phyloP scores from a whole-genome alignment of 2,329 filamentous ascomycete genomes.

The Septoria petroselini region DNA sequence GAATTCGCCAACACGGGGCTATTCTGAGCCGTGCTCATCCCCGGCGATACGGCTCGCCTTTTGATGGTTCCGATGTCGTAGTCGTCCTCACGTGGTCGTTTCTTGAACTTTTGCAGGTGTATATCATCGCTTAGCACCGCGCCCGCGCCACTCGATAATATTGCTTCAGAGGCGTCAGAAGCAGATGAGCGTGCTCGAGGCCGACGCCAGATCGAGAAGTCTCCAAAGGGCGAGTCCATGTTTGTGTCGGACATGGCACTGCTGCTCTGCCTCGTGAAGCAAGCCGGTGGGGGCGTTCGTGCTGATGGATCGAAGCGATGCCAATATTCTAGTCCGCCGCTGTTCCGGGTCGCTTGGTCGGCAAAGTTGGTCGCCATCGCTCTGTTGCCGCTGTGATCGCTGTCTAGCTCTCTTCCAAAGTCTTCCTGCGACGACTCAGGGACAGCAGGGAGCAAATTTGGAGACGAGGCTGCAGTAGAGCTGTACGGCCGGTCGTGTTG shows the following conservation, averaged over 20 bases:
- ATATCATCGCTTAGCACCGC: constrained; percentile 36
- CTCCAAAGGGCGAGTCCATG: constrained; percentile 63
- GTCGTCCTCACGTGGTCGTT: constrained; percentile 85
- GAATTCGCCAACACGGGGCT: constrained; percentile 80
- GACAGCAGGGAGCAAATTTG: constrained; percentile 58
- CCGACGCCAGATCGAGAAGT: constrained; percentile 30
- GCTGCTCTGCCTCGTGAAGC: constrained; percentile 56
- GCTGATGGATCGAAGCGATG: constrained; percentile 69
- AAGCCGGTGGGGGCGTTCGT: constrained; percentile 59
- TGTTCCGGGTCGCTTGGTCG: constrained; percentile 68
- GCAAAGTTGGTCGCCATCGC: constrained; percentile 63
- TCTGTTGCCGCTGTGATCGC: constrained; percentile 21
- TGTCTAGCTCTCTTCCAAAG: constrained; percentile 60
- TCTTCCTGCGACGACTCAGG: constrained; percentile 63
- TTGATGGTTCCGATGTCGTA: constrained; percentile 87
- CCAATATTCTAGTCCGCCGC: constrained; percentile 73
- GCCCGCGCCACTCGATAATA: constrained; percentile 17
- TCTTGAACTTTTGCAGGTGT: constrained; percentile 54
- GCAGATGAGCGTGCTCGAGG: constrained; percentile 35
- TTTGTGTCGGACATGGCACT: constrained; percentile 61
- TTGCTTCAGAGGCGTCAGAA: constrained; percentile 35
- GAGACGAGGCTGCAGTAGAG: constrained; percentile 65
- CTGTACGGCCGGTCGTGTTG: constrained; percentile 43
- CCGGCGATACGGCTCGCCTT: constrained; percentile 83
- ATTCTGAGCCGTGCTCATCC: constrained; percentile 80